Percentiles rank a stretch among this genome's conserved stretches.
Conservation (phyloP, 176 grass and related monocot species). For the Phragmites australis region DNA sequence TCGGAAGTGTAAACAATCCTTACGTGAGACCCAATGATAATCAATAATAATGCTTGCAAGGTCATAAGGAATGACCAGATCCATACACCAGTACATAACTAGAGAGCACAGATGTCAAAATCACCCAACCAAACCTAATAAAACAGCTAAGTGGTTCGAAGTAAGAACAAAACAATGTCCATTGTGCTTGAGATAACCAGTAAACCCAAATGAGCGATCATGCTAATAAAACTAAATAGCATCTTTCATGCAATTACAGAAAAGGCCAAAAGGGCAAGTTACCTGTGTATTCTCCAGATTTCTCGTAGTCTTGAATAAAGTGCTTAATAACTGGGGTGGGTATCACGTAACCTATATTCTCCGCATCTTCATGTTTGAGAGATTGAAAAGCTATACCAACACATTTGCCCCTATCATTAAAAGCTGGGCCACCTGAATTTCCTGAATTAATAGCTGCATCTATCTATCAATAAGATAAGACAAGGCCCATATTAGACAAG, state of each 20-base stretch:
- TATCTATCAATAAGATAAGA: conserved; percentile 73
- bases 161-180: neutral
- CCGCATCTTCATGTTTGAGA: conserved; percentile 96
- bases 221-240: neutral
- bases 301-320: conserved; percentile 92
- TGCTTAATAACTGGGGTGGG: conserved; percentile 93
- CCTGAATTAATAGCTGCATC: conserved; percentile 98
- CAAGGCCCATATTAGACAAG: neutral
- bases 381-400: conserved; percentile 99
- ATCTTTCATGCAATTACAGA: conserved; percentile 18
- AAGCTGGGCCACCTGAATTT: conserved; percentile 96
- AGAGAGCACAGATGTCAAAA: neutral
- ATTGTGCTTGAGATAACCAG: neutral
- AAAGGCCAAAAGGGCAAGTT: conserved; percentile 22
- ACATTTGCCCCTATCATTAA: conserved; percentile 87
- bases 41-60: neutral
- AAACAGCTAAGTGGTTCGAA: neutral
- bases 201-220: neutral
- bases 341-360: conserved; percentile 99
- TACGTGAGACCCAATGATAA: neutral
- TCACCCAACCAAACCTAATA: neutral
- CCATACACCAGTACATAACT: neutral
- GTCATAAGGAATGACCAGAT: conserved; percentile 1
- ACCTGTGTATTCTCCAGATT: conserved; percentile 95
- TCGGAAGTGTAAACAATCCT: neutral